Evolutionary conservation across 2,329 filamentous ascomycete genomes (phyloP).

Genomic region (Hymenoscyphus fraxineus): DNA sequence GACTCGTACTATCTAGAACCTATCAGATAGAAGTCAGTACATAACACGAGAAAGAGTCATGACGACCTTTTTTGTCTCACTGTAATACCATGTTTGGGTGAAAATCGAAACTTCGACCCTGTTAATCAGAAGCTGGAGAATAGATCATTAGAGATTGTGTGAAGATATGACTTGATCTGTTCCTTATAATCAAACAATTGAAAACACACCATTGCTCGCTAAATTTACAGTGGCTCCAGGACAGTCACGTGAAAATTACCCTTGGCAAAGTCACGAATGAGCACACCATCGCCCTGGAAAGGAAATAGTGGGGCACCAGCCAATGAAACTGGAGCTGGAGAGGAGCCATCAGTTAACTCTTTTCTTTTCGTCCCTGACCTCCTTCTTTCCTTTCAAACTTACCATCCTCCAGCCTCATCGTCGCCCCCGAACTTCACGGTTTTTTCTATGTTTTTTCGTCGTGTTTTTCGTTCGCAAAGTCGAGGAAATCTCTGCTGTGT

Average conservation of each 20-base stretch:
- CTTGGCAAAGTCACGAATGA: background rate
- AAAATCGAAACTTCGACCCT: too few species aligned
- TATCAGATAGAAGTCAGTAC: too few species aligned
- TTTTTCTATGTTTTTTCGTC: conserved; percentile 19
- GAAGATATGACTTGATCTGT: too few species aligned
- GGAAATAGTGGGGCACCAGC: background rate
- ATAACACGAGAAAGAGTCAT: too few species aligned
- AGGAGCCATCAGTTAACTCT: background rate
- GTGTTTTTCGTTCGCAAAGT: conserved; percentile 16
- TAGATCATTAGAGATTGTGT: too few species aligned
- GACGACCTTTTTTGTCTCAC: too few species aligned
- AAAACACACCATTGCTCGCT: too few species aligned
- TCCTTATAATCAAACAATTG: too few species aligned
- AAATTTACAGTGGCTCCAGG: too few species aligned
- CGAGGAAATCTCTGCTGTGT: conserved; percentile 1
- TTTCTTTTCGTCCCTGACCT: background rate
- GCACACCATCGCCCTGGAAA: background rate
- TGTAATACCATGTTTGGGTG: too few species aligned
- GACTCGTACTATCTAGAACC: too few species aligned
- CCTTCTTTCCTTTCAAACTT: conserved; percentile 10
- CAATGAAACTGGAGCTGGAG: background rate
- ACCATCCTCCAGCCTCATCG: conserved; percentile 7
- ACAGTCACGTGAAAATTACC: background rate
- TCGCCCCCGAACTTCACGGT: conserved; percentile 14
- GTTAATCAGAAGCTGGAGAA: too few species aligned